A percentile compares a stretch with the other conserved stretches of the same genome.
phyloP scores from a whole-genome alignment of 352 stramenopile genomes.

The Phytophthora chlamydospora region DNA sequence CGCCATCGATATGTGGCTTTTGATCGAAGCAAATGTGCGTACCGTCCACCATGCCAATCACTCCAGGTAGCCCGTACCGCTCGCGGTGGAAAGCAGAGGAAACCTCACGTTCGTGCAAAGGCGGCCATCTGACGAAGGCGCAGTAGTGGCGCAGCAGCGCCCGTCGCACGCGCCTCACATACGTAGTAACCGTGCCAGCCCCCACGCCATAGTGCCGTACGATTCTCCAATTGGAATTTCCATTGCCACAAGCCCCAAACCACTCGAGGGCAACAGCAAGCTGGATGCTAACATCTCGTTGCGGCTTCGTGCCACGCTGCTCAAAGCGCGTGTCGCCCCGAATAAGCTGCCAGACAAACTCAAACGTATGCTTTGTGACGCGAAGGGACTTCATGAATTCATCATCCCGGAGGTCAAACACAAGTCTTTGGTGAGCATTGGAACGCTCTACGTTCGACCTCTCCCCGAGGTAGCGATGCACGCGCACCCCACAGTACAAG shows the following conservation, averaged over 20 bases:
- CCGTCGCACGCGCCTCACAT: background rate
- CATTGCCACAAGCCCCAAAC: background rate
- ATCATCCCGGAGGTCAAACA: too few relatives aligned
- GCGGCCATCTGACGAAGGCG: background rate
- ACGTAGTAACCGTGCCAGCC: background rate
- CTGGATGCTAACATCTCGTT: background rate
- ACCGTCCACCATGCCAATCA: conserved; percentile 10
- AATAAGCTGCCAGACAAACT: too few relatives aligned
- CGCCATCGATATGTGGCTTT: conserved; percentile 5
- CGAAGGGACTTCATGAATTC: too few relatives aligned
- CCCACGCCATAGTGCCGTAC: background rate
- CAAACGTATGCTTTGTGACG: too few relatives aligned
- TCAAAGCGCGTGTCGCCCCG: too few relatives aligned
- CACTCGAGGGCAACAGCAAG: background rate
- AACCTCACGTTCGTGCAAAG: background rate
- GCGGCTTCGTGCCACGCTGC: too few relatives aligned
- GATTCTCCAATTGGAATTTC: background rate
- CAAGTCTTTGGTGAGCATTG: too few relatives aligned
- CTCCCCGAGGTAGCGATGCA: too few relatives aligned
- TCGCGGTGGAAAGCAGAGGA: conserved; percentile 8
- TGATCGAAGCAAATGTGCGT: conserved; percentile 11
- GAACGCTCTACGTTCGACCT: too few relatives aligned
- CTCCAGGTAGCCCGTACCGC: background rate
- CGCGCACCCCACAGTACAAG: too few relatives aligned
- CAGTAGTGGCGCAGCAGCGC: background rate